phyloP scores from a whole-genome alignment of 192 early-diverging fungal genomes.

The Coemansia reversa region DNA sequence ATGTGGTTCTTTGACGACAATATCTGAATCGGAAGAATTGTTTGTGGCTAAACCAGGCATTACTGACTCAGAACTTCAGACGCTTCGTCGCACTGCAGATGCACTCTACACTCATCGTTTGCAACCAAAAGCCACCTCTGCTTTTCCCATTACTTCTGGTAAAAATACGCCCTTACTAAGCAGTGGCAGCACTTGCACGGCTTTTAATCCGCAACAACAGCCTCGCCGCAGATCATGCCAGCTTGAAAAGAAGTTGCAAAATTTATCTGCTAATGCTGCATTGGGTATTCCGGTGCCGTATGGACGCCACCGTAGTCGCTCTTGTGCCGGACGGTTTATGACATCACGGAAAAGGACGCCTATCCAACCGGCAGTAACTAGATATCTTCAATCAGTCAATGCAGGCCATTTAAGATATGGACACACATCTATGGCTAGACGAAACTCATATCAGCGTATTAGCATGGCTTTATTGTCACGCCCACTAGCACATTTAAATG shows the following conservation, averaged over 20 bases:
- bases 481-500: background rate
- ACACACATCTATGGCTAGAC: background rate
- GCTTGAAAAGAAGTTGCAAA: background rate
- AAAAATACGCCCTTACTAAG: background rate
- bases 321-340: conserved; percentile 16
- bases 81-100: background rate
- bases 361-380: conserved; percentile 22
- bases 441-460: conserved; percentile 27
- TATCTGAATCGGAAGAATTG: background rate
- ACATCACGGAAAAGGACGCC: conserved; percentile 13
- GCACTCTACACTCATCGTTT: conserved; percentile 4
- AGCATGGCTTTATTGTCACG: conserved; percentile 28
- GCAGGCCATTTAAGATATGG: conserved; percentile 1
- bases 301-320: conserved; percentile 17
- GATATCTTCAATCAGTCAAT: conserved; percentile 28
- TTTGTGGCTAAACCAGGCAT: background rate
- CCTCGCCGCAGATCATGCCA: conserved; percentile 13
- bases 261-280: background rate
- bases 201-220: background rate
- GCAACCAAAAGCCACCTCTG: conserved; percentile 1
- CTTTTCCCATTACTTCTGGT: background rate
- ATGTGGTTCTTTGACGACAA: background rate
- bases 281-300: background rate
- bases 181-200: background rate
- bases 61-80: background rate